Percentiles rank a stretch among this genome's conserved stretches.
Evolutionary conservation across 768 basidiomycete species (phyloP).

Genomic region (Lactifluus volemus): DNA sequence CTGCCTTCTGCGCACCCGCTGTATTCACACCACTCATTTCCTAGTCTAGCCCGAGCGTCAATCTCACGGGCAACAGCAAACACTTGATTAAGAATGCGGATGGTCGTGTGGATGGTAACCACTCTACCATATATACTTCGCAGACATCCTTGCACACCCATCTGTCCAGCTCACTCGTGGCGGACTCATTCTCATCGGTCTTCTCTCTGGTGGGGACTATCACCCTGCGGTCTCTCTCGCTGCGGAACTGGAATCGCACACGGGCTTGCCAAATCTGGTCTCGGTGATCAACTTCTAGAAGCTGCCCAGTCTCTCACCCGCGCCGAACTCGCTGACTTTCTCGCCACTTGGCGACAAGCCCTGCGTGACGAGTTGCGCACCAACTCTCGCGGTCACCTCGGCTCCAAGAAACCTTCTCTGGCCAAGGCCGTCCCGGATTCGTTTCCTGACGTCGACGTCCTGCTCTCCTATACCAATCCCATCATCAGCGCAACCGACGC

Average conservation of each 20-base stretch:
- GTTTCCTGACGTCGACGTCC: conserved; percentile 66
- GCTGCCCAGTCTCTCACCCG: conserved; percentile 43
- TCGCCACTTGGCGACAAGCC: conserved; percentile 54
- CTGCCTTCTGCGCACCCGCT: neutral
- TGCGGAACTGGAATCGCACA: conserved; percentile 68
- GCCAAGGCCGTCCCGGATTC: conserved; percentile 53
- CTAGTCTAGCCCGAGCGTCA: conserved; percentile 50
- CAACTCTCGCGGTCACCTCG: conserved; percentile 54
- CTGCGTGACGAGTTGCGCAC: conserved; percentile 58
- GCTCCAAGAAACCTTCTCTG: conserved; percentile 54
- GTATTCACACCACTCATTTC: neutral
- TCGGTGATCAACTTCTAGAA: conserved; percentile 59
- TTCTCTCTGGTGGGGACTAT: conserved; percentile 90
- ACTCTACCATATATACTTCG: conserved; percentile 36
- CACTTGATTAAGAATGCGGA: conserved; percentile 54
- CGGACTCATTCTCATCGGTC: conserved; percentile 74
- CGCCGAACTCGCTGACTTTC: conserved; percentile 39
- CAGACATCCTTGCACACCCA: conserved; percentile 36
- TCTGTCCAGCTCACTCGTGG: conserved; percentile 44
- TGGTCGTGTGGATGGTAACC: conserved; percentile 70
- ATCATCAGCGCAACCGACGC: conserved; percentile 56
- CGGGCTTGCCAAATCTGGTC: conserved; percentile 73
- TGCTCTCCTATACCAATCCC: conserved; percentile 72
- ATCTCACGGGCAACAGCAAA: conserved; percentile 60
- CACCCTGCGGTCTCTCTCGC: conserved; percentile 56